phyloP scores from a whole-genome alignment of 495 filamentous ascomycete genomes.

The Xylaria scruposa region DNA sequence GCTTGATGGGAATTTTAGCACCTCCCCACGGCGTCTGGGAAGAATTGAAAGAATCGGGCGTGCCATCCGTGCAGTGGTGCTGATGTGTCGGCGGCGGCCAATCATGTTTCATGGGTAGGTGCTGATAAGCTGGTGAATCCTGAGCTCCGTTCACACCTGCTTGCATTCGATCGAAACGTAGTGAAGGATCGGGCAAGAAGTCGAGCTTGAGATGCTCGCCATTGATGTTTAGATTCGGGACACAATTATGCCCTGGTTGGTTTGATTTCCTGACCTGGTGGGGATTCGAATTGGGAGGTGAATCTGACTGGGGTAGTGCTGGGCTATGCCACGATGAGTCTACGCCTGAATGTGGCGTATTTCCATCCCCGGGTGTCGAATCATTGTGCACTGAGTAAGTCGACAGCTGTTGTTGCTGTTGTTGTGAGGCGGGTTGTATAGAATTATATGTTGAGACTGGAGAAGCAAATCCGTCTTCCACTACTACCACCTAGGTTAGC shows the following conservation, averaged over 20 bases:
- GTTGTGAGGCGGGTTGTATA: conserved; percentile 5
- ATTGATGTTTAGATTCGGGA: conserved; percentile 64
- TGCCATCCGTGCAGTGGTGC: conserved; percentile 27
- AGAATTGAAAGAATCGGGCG: conserved; percentile 7
- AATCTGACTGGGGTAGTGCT: conserved; percentile 29
- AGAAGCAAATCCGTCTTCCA: conserved; percentile 32
- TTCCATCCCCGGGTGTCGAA: conserved; percentile 45
- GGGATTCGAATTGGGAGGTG: background rate
- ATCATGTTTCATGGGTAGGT: conserved; percentile 52
- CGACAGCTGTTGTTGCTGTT: conserved; percentile 30
- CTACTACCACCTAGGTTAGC: conserved; percentile 29
- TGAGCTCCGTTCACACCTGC: conserved; percentile 46
- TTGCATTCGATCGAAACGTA: conserved; percentile 45
- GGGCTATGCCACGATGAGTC: conserved; percentile 42
- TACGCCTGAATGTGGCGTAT: conserved; percentile 45
- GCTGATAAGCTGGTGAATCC: conserved; percentile 43
- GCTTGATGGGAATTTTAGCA: conserved; percentile 58
- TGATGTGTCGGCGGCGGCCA: conserved; percentile 44
- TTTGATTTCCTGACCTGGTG: conserved; percentile 39
- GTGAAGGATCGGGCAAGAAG: conserved; percentile 64
- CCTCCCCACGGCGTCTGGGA: conserved; percentile 23
- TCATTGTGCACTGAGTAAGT: conserved; percentile 36
- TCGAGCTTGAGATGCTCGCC: conserved; percentile 69
- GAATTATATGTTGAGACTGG: conserved; percentile 31
- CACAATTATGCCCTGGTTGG: conserved; percentile 61